phyloP scores from a whole-genome alignment of 139 green algal species.

The Zygnema cylindricum region DNA sequence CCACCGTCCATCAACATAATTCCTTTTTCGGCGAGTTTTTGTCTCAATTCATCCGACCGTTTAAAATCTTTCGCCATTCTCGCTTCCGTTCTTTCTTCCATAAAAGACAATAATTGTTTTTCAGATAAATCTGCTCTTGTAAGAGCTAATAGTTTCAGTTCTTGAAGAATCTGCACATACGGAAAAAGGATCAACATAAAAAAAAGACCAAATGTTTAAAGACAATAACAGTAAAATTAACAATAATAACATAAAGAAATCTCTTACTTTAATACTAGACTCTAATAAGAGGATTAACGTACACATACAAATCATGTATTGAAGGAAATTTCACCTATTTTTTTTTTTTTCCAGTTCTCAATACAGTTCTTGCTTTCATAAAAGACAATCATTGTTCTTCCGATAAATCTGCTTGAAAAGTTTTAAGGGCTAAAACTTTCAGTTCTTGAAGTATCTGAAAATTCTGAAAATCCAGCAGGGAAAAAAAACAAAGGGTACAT shows the following conservation, averaged over 20 bases:
- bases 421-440: slow-evolving; percentile 72
- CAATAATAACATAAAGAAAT: no score
- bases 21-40: slow-evolving; percentile 52
- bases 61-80: slow-evolving; percentile 81
- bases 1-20: slow-evolving; percentile 59
- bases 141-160: slow-evolving; percentile 78
- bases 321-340: no score
- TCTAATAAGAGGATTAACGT: no score
- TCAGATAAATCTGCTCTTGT: slow-evolving; percentile 75
- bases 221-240: no score
- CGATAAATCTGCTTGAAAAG: slow-evolving; percentile 75
- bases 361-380: slow-evolving; percentile 58
- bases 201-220: no score
- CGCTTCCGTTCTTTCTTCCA: slow-evolving; percentile 63
- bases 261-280: no score
- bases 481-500: no score
- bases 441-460: slow-evolving; percentile 72
- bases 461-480: no score
- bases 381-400: slow-evolving; percentile 71
- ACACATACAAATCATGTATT: no score
- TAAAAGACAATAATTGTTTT: slow-evolving; percentile 66
- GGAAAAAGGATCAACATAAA: no score
- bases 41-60: slow-evolving; percentile 44
- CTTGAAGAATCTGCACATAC: slow-evolving; percentile 64
- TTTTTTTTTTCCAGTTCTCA: slow-evolving; percentile 76